Evolutionary conservation across 2,329 filamentous ascomycete genomes (phyloP).

Genomic region (Sporothrix dimorphospora): DNA sequence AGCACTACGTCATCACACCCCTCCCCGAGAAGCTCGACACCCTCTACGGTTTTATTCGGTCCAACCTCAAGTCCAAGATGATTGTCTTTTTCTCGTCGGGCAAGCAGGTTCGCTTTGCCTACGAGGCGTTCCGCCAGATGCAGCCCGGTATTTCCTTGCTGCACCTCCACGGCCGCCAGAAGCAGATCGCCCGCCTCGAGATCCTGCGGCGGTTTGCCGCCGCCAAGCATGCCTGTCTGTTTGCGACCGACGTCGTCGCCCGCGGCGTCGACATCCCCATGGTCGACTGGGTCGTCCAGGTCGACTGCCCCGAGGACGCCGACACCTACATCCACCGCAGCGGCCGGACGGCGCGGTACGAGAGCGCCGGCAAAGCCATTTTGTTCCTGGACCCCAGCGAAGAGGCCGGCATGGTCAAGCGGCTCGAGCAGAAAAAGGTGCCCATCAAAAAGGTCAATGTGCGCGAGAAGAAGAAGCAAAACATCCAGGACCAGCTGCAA

Average conservation of each 20-base stretch:
- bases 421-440: constrained; percentile 86
- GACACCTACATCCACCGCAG: constrained; percentile 98
- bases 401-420: constrained; percentile 85
- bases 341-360: constrained; percentile 90
- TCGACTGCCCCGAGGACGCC: constrained; percentile 94
- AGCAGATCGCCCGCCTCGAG: constrained; percentile 84
- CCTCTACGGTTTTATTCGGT: constrained; percentile 87
- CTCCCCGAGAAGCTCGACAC: constrained; percentile 89
- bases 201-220: constrained; percentile 82
- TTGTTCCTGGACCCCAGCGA: constrained; percentile 92
- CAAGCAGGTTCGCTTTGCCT: constrained; percentile 95
- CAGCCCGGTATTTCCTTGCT: constrained; percentile 92
- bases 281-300: constrained; percentile 98
- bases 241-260: constrained; percentile 94
- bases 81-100: constrained; percentile 93
- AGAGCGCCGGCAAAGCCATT: constrained; percentile 83
- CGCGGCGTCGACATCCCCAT: constrained; percentile 93
- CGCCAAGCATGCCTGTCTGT: constrained; percentile 82
- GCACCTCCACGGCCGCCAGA: constrained; percentile 92
- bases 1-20: constrained; percentile 87
- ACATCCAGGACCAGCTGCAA: constrained; percentile 81
- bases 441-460: constrained; percentile 86
- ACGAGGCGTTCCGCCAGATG: constrained; percentile 88
- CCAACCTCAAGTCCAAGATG: constrained; percentile 91
- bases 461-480: constrained; percentile 84